Base-by-base conservation (phyloP, 352 stramenopile genomes). In the Phytophthora citrophthora region DNA sequence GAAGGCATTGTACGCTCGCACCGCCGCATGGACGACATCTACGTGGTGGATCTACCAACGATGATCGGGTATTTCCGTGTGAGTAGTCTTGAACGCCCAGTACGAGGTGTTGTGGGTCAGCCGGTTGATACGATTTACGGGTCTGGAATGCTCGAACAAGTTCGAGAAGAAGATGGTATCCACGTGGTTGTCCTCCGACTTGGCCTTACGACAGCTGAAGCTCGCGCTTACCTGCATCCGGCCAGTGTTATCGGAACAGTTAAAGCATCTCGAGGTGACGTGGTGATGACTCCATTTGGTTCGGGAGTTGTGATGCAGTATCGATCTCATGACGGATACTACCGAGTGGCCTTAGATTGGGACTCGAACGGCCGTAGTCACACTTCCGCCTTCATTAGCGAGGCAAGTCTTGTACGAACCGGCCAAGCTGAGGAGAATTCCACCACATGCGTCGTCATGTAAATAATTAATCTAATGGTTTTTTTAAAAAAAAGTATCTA, bases 281-380 rank as follows among this genome's bases (percentile, higher is more conserved):
- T 93, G 4, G 87, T 95, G 5, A 72, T 74, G 61, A 95, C 87
- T n/a, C 85, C 87, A 12, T 95, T 82, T 56, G 87, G 85, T 40
- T 83, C 72, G 15, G 87, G 87, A 24, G 72, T 92, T 16, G 83
- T 95, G 50, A 74, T 93, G 39, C 67, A 71, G 38, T 92, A 89
- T 70, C 83, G 85, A 4, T 64, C 64, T 0, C 38, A 72, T 13
- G 83, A 94, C 57, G 72, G 70, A 20, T 86, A 88, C 56, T 95
- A 91, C 52, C 77, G 76, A 41, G 75, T 95, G 31, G 83, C 83
- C 3, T 66, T 93, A 15, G 76, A 93, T 45, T 93, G 83, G 82
- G 77, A 83, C 54, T 68, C 76, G 7, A 76, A 74, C 32, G 74
- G 78, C 9, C 68, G 73, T 7, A 83, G 74, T 46, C 80, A 91